These are phyloP conservation scores for Ganoderma boninense DNA, from an alignment of 1,284 basidiomycete genomes.

Conservation along the genomic window DNA sequence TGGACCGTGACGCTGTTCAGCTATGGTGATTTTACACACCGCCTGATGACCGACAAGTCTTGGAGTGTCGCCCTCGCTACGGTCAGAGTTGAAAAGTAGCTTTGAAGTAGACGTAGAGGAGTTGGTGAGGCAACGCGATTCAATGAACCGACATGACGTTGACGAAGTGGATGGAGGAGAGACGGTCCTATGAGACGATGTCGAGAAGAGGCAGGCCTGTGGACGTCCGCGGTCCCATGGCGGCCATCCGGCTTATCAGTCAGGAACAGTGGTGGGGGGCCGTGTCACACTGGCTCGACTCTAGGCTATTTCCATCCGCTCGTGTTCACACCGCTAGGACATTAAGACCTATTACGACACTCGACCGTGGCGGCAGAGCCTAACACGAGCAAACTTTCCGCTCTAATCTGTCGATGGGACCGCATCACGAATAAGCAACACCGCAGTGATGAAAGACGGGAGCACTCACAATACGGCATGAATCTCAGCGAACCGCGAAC, in stretches of 20 bases:
- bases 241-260: background rate
- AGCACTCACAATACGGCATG: background rate
- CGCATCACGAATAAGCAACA: background rate
- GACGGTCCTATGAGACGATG: background rate
- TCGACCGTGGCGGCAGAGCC: background rate
- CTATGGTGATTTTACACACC: no score
- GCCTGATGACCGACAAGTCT: no score
- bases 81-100: no score
- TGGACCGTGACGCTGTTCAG: no score
- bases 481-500: background rate
- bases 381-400: background rate
- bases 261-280: background rate
- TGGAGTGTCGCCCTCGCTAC: no score
- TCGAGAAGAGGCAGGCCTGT: background rate
- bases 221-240: background rate
- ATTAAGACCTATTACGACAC: background rate
- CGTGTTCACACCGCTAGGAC: background rate
- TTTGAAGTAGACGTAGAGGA: no score
- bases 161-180: no score
- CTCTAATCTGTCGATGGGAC: background rate
- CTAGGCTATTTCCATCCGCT: conserved; percentile 1
- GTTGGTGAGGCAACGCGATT: no score
- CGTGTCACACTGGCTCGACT: background rate
- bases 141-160: no score
- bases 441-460: background rate